Evolutionary conservation across 345 rosid genomes (phyloP).

Genomic region (Citropsis articulata): DNA sequence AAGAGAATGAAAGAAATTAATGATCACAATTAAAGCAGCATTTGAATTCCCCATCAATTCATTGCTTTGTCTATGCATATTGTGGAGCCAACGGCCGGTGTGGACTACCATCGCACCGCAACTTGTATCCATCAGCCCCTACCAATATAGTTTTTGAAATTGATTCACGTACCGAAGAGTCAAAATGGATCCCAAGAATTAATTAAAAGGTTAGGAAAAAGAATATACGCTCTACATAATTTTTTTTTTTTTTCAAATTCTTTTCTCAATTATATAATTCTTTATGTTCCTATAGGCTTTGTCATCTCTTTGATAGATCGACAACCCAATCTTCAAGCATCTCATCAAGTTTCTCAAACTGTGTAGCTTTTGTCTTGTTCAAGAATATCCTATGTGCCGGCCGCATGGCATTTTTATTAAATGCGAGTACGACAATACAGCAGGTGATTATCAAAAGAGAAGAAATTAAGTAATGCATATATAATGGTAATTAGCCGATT

Average conservation of each 20-base stretch:
- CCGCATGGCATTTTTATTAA: neutral
- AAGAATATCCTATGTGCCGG: neutral
- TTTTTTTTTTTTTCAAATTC: neutral
- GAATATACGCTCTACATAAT: neutral
- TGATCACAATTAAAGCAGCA: neutral
- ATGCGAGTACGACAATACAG: too few species aligned
- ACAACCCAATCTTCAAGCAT: slow-evolving; percentile 6
- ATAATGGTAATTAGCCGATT: neutral
- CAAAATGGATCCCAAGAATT: neutral
- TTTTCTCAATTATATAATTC: neutral
- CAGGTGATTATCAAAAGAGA: too few species aligned
- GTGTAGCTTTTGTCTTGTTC: neutral
- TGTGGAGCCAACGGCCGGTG: neutral
- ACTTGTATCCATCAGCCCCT: neutral
- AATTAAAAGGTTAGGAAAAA: neutral
- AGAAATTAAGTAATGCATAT: neutral
- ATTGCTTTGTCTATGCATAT: neutral
- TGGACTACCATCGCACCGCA: neutral
- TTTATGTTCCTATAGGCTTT: neutral
- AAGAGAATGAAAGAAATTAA: neutral
- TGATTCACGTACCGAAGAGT: neutral
- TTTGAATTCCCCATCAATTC: neutral
- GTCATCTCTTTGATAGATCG: neutral
- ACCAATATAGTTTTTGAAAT: too few species aligned
- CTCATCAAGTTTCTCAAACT: neutral